Percentiles rank a stretch among this genome's conserved stretches.
Conservation (phyloP, 257 asterid species). For the Jasminum sambac region DNA sequence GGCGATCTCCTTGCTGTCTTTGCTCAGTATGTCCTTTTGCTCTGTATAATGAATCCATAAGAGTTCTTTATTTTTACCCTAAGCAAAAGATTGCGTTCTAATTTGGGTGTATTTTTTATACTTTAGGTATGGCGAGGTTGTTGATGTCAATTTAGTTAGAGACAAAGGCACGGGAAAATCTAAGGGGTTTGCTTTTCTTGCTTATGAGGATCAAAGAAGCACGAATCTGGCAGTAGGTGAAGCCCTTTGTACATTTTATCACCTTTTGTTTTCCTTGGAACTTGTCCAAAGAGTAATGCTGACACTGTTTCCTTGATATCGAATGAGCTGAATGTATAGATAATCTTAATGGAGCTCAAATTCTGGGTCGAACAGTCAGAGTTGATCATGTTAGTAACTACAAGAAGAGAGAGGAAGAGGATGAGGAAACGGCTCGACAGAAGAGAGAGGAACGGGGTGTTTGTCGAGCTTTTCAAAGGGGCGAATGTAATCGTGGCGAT, state of each 20-base stretch:
- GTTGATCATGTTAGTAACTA: conserved; percentile 85
- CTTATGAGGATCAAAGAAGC: conserved; percentile 97
- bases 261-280: neutral
- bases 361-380: conserved; percentile 75
- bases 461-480: conserved; percentile 91
- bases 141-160: conserved; percentile 80
- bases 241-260: conserved; percentile 27
- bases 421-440: conserved; percentile 76
- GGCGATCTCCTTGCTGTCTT: conserved; percentile 94
- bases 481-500: conserved; percentile 83
- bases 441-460: conserved; percentile 96
- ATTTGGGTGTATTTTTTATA: neutral
- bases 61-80: neutral
- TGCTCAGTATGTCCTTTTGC: conserved; percentile 61
- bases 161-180: conserved; percentile 96
- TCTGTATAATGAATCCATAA: neutral
- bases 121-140: conserved; percentile 88
- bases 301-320: neutral
- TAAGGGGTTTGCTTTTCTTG: conserved; percentile 89
- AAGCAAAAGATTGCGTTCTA: neutral
- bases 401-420: conserved; percentile 91
- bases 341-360: conserved; percentile 81
- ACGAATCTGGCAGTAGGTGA: conserved; percentile 90
- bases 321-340: conserved; percentile 40
- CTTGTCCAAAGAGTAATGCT: neutral